Percentiles rank a stretch among this genome's conserved stretches.
phyloP scores from a whole-genome alignment of 805 yeast genomes.

The Metschnikowia proteae region DNA sequence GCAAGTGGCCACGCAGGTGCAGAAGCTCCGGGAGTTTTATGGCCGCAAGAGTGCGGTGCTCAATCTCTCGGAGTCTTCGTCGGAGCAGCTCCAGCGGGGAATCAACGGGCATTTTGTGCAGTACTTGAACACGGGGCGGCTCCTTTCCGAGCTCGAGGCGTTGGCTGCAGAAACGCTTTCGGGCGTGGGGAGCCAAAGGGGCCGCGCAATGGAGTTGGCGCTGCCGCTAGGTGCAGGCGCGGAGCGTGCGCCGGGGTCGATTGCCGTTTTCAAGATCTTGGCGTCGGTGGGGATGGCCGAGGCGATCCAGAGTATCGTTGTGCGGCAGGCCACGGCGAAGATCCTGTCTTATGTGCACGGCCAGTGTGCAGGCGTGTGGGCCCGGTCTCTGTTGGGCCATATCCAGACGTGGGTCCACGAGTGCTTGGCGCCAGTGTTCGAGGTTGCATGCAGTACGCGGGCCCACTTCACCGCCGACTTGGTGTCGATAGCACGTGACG shows the following conservation, averaged over 20 bases:
- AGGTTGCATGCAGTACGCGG: conserved; percentile 8
- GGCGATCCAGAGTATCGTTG: conserved; percentile 22
- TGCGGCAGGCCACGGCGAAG: conserved; percentile 34
- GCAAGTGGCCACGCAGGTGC: conserved; percentile 13
- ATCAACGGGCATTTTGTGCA: conserved; percentile 27
- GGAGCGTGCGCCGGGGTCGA: not conserved
- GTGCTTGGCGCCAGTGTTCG: conserved; percentile 37
- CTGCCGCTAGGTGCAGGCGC: not conserved
- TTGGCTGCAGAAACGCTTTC: conserved; percentile 1
- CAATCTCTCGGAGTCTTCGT: conserved; percentile 20
- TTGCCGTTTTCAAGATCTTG: conserved; percentile 3
- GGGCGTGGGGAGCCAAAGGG: not conserved
- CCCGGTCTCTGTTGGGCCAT: conserved; percentile 28
- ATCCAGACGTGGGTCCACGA: conserved; percentile 37
- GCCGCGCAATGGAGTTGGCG: not conserved
- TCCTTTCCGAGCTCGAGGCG: conserved; percentile 6
- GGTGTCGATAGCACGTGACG: conserved; percentile 36
- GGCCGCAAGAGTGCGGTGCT: conserved; percentile 21
- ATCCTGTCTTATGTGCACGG: conserved; percentile 30
- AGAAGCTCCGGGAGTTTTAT: conserved; percentile 22
- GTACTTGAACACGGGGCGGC: conserved; percentile 11
- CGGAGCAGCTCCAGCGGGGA: conserved; percentile 25
- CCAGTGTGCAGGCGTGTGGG: conserved; percentile 37
- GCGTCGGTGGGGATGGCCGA: conserved; percentile 15
- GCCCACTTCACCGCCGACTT: conserved; percentile 21